Base-by-base conservation (phyloP, 805 yeast genomes). In the Candida ovalis region DNA sequence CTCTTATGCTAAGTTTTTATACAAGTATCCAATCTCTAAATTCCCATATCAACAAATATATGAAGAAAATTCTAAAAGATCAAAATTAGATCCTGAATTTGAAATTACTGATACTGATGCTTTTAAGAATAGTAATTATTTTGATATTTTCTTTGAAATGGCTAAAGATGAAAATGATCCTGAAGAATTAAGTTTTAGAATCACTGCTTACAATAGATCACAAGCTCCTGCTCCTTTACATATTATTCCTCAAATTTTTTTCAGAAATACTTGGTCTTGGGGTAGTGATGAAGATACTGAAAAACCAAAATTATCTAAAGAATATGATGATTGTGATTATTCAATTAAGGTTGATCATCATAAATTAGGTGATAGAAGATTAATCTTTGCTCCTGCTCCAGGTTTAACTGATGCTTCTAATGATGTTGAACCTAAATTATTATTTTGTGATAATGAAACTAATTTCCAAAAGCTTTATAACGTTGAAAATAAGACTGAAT, bases 201-300 rank as follows among this genome's bases (percentile, higher is more conserved):
- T 90, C 54, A 90, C 96, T 10, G 96, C 96, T 38, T 86, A 86
- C 64, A 90, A 90, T 65, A 74, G 96, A 54, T 82, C 94, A 35
- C 80, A 79, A 47, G 81, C 86, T 47, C 76, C 94, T 4, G 96
- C 96, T n/a, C 95, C 96, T 1, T 71, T 90, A 50, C 96, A 89
- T 66, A 77, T 91, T 40, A 67, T 87, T 51, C 97, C 97, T 9
- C 97, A 90, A 56, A 69, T 88, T 27, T 81, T 82, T 55, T 87
- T 84, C 69, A 78, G 97, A 70, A 90, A 90, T 69, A 87, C 94
- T 15, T 90, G 97, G 97, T 72, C 85, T n/a, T 90, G 97, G 96
- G 88, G 91, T 41, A 70, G 75, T 12, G 74, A 76, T 51, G 81
- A 78, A 48, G 68, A 68, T 37, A 62, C 61, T 38, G 66, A 63